phyloP scores from a whole-genome alignment of 495 filamentous ascomycete genomes.

The Aspergillus incahuasiensis region DNA sequence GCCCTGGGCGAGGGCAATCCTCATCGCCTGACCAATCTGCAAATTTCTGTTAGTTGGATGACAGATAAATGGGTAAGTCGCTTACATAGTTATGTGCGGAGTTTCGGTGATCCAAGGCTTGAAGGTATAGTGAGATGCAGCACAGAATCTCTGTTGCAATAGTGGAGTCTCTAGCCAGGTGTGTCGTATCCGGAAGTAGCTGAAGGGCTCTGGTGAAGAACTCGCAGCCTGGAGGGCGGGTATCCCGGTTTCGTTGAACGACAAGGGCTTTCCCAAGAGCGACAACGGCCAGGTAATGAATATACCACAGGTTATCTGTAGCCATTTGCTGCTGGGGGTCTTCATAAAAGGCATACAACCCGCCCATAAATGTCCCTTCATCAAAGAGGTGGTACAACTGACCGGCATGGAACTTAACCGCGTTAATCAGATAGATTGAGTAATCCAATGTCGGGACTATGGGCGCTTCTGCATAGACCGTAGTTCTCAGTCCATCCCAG shows the following conservation, averaged over 20 bases:
- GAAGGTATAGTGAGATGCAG: constrained; percentile 38
- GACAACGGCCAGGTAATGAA: constrained; percentile 41
- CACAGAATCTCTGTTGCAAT: constrained; percentile 39
- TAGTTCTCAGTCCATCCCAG: constrained; percentile 34
- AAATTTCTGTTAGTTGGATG: neutral
- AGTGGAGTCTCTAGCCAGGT: constrained; percentile 32
- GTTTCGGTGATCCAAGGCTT: constrained; percentile 35
- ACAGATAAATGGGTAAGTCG: neutral
- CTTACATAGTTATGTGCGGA: constrained; percentile 38
- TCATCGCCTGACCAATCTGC: constrained; percentile 42
- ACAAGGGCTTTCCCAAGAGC: constrained; percentile 43
- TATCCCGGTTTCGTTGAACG: constrained; percentile 28
- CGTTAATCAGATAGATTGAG: constrained; percentile 40
- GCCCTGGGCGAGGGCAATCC: constrained; percentile 38
- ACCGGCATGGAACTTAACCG: constrained; percentile 41
- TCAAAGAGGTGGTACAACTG: constrained; percentile 45
- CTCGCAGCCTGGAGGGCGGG: constrained; percentile 32
- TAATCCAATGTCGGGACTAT: constrained; percentile 36
- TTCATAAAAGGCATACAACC: constrained; percentile 33
- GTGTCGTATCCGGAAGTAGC: constrained; percentile 32
- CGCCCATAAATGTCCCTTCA: constrained; percentile 36
- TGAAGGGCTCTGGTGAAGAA: constrained; percentile 39
- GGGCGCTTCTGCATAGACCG: constrained; percentile 21
- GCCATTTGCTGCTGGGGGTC: constrained; percentile 20
- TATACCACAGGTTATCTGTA: constrained; percentile 34